Evolutionary conservation across 768 basidiomycete genomes (phyloP).

Genomic region (Lactarius sanguifluus): DNA sequence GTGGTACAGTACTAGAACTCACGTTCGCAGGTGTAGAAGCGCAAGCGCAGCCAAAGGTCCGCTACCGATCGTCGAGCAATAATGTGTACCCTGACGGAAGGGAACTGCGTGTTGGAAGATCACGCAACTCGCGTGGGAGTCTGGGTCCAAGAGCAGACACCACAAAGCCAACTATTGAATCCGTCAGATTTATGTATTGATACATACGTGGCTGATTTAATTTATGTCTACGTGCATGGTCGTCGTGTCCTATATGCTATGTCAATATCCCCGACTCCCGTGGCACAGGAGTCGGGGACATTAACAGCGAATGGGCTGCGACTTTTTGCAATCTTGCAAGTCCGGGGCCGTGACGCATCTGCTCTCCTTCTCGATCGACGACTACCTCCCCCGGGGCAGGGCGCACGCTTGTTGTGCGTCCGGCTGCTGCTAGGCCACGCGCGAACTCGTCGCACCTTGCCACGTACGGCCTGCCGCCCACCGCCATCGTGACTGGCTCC

Average conservation of each 20-base stretch:
- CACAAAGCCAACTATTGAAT: background rate
- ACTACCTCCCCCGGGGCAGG: too few species aligned
- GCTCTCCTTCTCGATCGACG: too few species aligned
- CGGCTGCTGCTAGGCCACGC: too few species aligned
- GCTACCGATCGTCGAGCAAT: background rate
- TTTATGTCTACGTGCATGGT: background rate
- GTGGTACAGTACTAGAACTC: too few species aligned
- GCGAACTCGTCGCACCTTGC: too few species aligned
- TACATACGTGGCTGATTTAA: background rate
- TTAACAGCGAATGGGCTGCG: background rate
- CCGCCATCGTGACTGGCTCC: too few species aligned
- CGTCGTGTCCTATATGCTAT: background rate
- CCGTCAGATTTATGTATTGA: background rate
- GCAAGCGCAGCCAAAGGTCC: background rate
- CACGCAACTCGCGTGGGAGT: background rate
- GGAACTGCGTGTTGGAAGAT: background rate
- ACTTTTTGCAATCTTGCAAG: too few species aligned
- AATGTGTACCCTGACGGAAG: background rate
- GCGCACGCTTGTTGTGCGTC: too few species aligned
- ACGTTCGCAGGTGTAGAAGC: too few species aligned
- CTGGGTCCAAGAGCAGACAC: background rate
- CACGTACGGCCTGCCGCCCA: too few species aligned
- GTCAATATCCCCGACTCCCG: background rate
- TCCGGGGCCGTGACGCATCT: background rate
- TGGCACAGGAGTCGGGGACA: too few species aligned